Evolutionary conservation across 2,329 filamentous ascomycete genomes (phyloP).

Genomic region (Huntiella bhutanensis): DNA sequence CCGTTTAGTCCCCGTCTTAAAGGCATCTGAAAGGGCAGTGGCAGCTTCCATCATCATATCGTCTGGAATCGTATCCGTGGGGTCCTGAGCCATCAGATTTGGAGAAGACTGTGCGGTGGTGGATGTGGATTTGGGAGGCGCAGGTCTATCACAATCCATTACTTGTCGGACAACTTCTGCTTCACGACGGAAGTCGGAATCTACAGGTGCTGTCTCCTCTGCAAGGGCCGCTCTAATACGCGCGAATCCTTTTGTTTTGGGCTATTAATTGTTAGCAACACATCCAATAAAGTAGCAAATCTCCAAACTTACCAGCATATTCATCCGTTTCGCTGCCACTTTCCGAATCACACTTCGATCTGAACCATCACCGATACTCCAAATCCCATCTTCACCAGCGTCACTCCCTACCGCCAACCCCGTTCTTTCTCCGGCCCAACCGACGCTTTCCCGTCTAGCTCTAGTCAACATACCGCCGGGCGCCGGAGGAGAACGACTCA

Average conservation of each 20-base stretch:
- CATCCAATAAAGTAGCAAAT: neutral
- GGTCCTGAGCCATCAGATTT: slow-evolving; percentile 42
- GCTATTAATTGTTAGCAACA: slow-evolving; percentile 31
- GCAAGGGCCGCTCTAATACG: slow-evolving; percentile 76
- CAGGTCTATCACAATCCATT: slow-evolving; percentile 62
- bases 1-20: slow-evolving; percentile 1
- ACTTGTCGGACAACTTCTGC: slow-evolving; percentile 93
- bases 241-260: slow-evolving; percentile 91
- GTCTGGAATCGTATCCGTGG: slow-evolving; percentile 50
- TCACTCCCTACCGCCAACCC: slow-evolving; percentile 55
- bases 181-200: slow-evolving; percentile 76
- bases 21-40: slow-evolving; percentile 24
- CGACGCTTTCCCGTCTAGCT: slow-evolving; percentile 69
- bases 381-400: slow-evolving; percentile 39
- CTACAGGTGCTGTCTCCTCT: slow-evolving; percentile 74
- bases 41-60: slow-evolving; percentile 47
- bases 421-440: slow-evolving; percentile 73
- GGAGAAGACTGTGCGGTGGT: slow-evolving; percentile 51
- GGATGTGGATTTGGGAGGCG: slow-evolving; percentile 26
- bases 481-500: slow-evolving; percentile 59
- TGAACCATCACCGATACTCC: slow-evolving; percentile 48
- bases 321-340: slow-evolving; percentile 70
- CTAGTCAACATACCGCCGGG: slow-evolving; percentile 21
- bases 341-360: slow-evolving; percentile 63
- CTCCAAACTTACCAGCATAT: slow-evolving; percentile 50